These are phyloP conservation scores for Nakazawaea wickerhamii DNA, from an alignment of 805 yeast genomes.

Conservation along the genomic window DNA sequence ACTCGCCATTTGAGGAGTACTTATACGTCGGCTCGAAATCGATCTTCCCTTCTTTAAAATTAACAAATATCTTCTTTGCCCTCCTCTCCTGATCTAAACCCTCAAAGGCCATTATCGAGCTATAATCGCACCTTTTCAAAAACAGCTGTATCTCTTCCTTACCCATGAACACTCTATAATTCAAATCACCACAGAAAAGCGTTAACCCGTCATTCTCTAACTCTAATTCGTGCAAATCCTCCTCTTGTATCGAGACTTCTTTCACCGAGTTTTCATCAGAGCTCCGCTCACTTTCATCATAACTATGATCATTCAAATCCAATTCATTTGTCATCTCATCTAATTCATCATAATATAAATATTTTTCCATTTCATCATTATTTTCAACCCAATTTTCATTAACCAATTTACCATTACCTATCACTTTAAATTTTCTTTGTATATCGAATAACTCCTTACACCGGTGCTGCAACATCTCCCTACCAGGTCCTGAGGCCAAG, in stretches of 20 bases:
- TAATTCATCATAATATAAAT: conserved; percentile 25
- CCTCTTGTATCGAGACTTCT: too few species aligned
- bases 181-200: conserved; percentile 49
- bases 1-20: conserved; percentile 22
- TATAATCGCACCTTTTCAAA: conserved; percentile 25
- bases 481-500: conserved; percentile 40
- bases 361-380: conserved; percentile 18
- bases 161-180: conserved; percentile 37
- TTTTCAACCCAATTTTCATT: conserved; percentile 18
- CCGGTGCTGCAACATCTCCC: conserved; percentile 11
- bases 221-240: conserved; percentile 16
- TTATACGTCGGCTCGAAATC: conserved; percentile 53
- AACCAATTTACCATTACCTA: conserved; percentile 7
- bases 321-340: conserved; percentile 14
- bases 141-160: conserved; percentile 11
- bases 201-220: conserved; percentile 19
- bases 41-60: conserved; percentile 43
- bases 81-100: conserved; percentile 32
- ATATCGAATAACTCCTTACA: conserved; percentile 14
- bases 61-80: conserved; percentile 31
- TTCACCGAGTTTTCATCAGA: background rate
- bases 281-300: conserved; percentile 10
- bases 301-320: conserved; percentile 13
- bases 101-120: conserved; percentile 36
- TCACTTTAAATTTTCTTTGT: conserved; percentile 11